Percentiles rank a stretch among this genome's conserved stretches.
Conservation (phyloP, 495 filamentous ascomycete genomes). For the Talaromyces borbonicus region DNA sequence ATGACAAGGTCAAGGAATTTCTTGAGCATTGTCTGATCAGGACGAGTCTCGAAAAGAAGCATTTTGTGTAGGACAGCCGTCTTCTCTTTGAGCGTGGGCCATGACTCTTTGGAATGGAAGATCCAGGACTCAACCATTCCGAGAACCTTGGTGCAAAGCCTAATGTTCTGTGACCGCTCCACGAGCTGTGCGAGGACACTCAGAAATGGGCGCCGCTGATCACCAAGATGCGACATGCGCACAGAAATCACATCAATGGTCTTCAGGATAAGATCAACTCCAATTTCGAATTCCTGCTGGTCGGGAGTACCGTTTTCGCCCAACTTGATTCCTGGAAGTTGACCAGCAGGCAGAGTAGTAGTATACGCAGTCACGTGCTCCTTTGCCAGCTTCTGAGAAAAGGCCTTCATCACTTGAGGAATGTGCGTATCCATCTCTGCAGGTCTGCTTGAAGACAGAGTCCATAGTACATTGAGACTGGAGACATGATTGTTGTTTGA, state of each 20-base stretch:
- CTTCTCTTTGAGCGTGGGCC: conserved; percentile 96
- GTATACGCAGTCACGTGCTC: conserved; percentile 79
- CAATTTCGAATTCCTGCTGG: conserved; percentile 70
- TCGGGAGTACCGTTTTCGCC: conserved; percentile 48
- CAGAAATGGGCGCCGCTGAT: conserved; percentile 83
- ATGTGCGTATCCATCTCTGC: conserved; percentile 84
- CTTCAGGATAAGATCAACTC: conserved; percentile 82
- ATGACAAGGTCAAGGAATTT: conserved; percentile 95
- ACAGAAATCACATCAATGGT: conserved; percentile 83
- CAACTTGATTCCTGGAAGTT: conserved; percentile 31
- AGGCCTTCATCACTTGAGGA: conserved; percentile 77
- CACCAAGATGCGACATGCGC: conserved; percentile 88
- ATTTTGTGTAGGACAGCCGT: conserved; percentile 96
- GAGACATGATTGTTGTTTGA: conserved; percentile 70
- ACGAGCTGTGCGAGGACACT: conserved; percentile 90
- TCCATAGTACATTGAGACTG: conserved; percentile 86
- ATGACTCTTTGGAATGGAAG: conserved; percentile 83
- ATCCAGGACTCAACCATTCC: conserved; percentile 94
- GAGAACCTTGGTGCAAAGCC: conserved; percentile 82
- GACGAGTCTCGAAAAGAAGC: conserved; percentile 80
- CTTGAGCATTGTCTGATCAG: conserved; percentile 71
- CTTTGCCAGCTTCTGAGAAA: conserved; percentile 85
- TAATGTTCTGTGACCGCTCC: conserved; percentile 78
- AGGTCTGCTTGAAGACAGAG: conserved; percentile 71
- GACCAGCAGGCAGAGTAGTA: conserved; percentile 28